Base-by-base conservation (phyloP, 129 eudicot species). In the Ambrosia trifida region DNA sequence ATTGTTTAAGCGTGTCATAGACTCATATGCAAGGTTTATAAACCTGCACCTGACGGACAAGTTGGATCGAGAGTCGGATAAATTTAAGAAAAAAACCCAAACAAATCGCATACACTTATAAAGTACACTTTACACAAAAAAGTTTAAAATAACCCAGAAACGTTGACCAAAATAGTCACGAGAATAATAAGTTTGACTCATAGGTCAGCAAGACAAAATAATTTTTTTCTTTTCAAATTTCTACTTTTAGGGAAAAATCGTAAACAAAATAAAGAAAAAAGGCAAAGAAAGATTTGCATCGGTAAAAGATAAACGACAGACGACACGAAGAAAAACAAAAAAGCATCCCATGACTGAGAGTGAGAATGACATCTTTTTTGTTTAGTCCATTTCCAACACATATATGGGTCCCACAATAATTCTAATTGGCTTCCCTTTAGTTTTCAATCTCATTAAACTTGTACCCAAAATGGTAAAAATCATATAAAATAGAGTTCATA, bases 241-340 rank as follows among this genome's bases (percentile, higher is more conserved):
- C 49, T 28, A 7, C n/a, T 50, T 60, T 41, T 12, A 3, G 38
- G 33, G 7, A 32, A 32, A 74, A 47, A 8, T 20, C 2, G 3
- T 53, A 59, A 49, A 13, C 0, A 45, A 40, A 40, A n/a, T 1
- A 1, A n/a, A 24, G 10, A 20, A 33, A 46, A n/a, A n/a, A 18
- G 18, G 62, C 35, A 32, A 31, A 56, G 58, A 45, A 60, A 72
- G 70, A 73, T 45, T 31, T 64, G 75, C 60, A 4, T 70, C 1
- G 83, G 69, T 62, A 59, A 80, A 80, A 69, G 80, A 52, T 75
- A 74, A 80, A 45, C 57, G 50, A 57, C 74, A 64, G 68, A 83
- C 76, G 83, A 81, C 86, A 81, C 67, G 68, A 75, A 75, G 68
- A 74, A 80, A 80, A 80, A 80, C 80, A 80, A 73, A 80, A 74